Conservation (phyloP, 169 alveolate genomes). For the Perkinsus olseni region DNA sequence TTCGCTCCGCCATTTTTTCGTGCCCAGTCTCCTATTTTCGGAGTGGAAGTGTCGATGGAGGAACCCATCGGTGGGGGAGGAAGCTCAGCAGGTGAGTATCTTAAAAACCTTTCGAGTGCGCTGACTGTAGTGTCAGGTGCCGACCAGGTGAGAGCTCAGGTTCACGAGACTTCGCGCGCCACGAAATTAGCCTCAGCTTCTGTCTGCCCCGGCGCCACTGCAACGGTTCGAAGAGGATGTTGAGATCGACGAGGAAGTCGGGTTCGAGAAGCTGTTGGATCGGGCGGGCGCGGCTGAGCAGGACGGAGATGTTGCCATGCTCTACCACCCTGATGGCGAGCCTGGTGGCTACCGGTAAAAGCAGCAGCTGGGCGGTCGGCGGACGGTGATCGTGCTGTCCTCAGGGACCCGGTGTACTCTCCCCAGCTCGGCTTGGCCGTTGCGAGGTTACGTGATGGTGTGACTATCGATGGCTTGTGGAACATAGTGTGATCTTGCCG, state of each 20-base stretch:
- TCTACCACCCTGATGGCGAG: slow-evolving; percentile 2
- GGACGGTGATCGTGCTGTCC: neutral
- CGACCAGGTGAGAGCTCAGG: neutral
- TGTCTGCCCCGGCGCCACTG: neutral
- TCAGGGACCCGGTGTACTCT: slow-evolving; percentile 16
- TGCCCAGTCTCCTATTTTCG: slow-evolving; percentile 42
- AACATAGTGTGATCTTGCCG: neutral
- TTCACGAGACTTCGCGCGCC: neutral
- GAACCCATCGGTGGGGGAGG: slow-evolving; percentile 15
- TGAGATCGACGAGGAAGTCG: slow-evolving; percentile 29
- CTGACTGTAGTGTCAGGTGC: neutral
- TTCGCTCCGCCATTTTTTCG: neutral
- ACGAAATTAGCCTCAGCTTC: neutral
- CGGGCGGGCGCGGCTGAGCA: slow-evolving; percentile 19
- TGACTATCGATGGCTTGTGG: neutral
- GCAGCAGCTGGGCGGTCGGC: neutral
- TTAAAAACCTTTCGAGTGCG: neutral
- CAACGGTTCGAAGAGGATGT: slow-evolving; percentile 9
- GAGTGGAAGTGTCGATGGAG: slow-evolving; percentile 39
- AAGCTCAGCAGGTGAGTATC: neutral
- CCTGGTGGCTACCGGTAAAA: neutral
- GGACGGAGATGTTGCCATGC: slow-evolving; percentile 15
- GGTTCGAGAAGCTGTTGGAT: slow-evolving; percentile 33
- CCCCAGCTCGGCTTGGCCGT: slow-evolving; percentile 30
- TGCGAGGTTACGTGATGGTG: neutral